A percentile compares a stretch with the other conserved stretches of the same genome.
phyloP scores from a whole-genome alignment of 768 basidiomycete species.

The Rhodosporidiobolus odoratus region DNA sequence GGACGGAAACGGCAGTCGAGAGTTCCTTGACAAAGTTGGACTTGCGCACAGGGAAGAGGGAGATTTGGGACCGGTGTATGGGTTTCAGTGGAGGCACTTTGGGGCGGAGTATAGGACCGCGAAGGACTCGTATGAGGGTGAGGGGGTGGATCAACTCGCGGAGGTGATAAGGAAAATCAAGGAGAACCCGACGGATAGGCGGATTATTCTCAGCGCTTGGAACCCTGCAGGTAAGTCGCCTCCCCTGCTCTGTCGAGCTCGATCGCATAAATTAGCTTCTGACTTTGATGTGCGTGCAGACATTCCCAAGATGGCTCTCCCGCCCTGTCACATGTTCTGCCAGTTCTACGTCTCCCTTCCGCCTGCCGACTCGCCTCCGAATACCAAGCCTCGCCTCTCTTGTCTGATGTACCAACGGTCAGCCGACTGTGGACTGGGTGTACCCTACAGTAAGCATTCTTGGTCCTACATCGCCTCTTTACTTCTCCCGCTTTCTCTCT shows the following conservation, averaged over 20 bases:
- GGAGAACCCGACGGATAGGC: slow-evolving; percentile 82
- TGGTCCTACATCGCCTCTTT: slow-evolving; percentile 13
- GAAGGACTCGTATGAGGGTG: slow-evolving; percentile 49
- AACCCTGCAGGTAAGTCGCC: slow-evolving; percentile 76
- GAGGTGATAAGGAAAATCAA: slow-evolving; percentile 89
- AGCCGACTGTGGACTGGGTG: slow-evolving; percentile 94
- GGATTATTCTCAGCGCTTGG: slow-evolving; percentile 95
- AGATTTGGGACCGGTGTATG: slow-evolving; percentile 93
- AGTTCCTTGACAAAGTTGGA: slow-evolving; percentile 77
- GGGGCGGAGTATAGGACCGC: slow-evolving; percentile 42
- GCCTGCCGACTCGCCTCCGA: slow-evolving; percentile 48
- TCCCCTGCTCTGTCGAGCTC: background rate
- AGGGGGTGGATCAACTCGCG: slow-evolving; percentile 72
- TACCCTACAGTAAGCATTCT: slow-evolving; percentile 61
- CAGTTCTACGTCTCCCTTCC: slow-evolving; percentile 97
- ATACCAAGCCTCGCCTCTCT: slow-evolving; percentile 63
- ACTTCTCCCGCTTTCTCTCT: slow-evolving; percentile 39
- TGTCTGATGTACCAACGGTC: slow-evolving; percentile 98
- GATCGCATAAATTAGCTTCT: background rate
- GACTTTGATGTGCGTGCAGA: slow-evolving; percentile 53
- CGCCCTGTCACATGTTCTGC: slow-evolving; percentile 97
- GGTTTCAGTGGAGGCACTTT: slow-evolving; percentile 49
- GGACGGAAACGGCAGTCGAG: slow-evolving; percentile 90
- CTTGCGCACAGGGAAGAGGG: slow-evolving; percentile 78
- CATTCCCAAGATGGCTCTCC: slow-evolving; percentile 88